Conservation (phyloP, 2,329 filamentous ascomycete genomes). For the Aspergillus viridinutans region DNA sequence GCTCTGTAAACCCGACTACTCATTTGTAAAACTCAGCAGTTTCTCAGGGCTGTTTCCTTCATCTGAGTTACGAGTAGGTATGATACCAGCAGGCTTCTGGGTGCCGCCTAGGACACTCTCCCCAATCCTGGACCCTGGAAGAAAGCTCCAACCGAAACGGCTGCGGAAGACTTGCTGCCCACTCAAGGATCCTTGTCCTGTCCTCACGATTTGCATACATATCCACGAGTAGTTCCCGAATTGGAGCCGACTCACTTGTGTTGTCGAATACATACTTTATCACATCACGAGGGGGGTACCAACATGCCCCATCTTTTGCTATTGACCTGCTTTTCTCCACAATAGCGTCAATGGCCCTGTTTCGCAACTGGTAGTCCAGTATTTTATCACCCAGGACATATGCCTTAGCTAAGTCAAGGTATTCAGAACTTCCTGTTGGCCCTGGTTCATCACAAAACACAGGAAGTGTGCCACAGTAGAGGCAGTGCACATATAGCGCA, state of each 20-base stretch:
- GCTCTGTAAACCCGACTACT: too few relatives aligned
- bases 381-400: slow-evolving; percentile 1
- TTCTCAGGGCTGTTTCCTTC: too few relatives aligned
- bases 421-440: background rate
- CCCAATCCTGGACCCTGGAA: background rate
- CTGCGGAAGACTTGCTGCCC: background rate
- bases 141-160: background rate
- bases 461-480: slow-evolving; percentile 9
- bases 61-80: background rate
- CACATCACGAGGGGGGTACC: background rate
- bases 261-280: background rate
- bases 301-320: background rate
- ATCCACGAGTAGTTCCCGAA: slow-evolving; percentile 3
- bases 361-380: background rate
- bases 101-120: too few relatives aligned
- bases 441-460: background rate
- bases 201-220: background rate
- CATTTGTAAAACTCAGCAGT: too few relatives aligned
- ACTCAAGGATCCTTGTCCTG: background rate
- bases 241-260: background rate
- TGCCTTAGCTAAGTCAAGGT: background rate
- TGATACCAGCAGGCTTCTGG: slow-evolving; percentile 32
- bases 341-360: background rate
- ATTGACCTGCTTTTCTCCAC: background rate
- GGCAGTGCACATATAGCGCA: slow-evolving; percentile 10